phyloP scores from a whole-genome alignment of 345 rosid species.

The Turritis glabra region DNA sequence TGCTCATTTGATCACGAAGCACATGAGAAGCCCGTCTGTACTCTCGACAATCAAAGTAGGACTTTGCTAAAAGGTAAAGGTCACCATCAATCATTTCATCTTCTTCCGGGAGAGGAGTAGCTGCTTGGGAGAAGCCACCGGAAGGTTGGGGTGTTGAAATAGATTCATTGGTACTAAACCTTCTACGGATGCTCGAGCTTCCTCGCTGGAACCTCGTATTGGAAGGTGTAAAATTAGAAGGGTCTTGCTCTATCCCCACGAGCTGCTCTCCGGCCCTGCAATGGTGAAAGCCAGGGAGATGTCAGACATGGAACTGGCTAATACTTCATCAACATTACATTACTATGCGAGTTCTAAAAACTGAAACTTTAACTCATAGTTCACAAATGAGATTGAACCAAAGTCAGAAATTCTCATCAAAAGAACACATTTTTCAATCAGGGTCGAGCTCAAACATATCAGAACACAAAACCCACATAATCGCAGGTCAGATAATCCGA shows the following conservation, averaged over 20 bases:
- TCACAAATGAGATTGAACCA: conserved; percentile 1
- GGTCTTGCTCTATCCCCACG: conserved; percentile 91
- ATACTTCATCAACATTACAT: not conserved
- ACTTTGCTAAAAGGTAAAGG: conserved; percentile 85
- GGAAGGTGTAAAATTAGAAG: conserved; percentile 80
- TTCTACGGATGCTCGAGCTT: conserved; percentile 87
- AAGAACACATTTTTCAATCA: conserved; percentile 6
- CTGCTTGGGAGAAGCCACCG: conserved; percentile 67
- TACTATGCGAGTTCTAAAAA: not conserved
- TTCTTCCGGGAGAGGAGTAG: conserved; percentile 82
- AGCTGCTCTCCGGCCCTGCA: conserved; percentile 94
- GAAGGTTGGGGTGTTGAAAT: conserved; percentile 69
- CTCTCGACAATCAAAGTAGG: conserved; percentile 87
- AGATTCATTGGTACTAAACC: conserved; percentile 78
- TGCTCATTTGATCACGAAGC: conserved; percentile 76
- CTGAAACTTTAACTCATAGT: not conserved
- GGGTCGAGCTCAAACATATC: not conserved
- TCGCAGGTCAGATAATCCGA: not conserved
- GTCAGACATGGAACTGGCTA: not conserved
- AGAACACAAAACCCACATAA: conserved; percentile 4
- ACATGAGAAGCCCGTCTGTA: conserved; percentile 82
- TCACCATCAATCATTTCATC: conserved; percentile 78
- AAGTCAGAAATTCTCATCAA: not conserved
- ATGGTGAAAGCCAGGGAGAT: not conserved
- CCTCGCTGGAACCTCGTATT: conserved; percentile 97